phyloP scores from a whole-genome alignment of 164 flowering plant species.

The Piper longum region DNA sequence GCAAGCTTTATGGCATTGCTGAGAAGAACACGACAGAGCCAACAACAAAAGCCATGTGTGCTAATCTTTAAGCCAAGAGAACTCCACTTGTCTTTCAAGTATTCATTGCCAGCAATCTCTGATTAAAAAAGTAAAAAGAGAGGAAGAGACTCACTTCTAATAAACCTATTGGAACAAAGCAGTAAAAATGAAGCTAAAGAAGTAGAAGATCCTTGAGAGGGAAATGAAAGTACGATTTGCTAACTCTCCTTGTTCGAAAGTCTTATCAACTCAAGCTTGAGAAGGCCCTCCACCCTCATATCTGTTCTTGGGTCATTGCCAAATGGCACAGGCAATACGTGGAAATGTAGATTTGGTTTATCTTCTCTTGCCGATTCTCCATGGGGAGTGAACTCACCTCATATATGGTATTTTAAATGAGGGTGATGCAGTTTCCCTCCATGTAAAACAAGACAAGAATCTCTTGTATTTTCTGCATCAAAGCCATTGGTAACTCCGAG shows the following conservation, averaged over 20 bases:
- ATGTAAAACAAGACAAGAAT: background rate
- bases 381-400: background rate
- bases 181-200: background rate
- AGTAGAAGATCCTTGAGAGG: no score
- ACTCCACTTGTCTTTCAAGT: no score
- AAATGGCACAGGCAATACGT: background rate
- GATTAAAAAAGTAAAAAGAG: no score
- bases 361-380: conserved; percentile 1
- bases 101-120: no score
- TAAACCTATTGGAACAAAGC: background rate
- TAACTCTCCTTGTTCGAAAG: background rate
- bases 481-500: background rate
- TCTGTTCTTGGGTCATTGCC: background rate
- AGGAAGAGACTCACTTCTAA: no score
- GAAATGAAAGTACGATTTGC: background rate
- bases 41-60: no score
- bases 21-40: no score
- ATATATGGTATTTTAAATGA: background rate
- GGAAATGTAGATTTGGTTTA: background rate
- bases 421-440: background rate
- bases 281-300: background rate
- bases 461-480: background rate
- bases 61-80: no score
- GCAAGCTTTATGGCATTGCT: no score
- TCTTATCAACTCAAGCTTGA: background rate